Base-by-base conservation (phyloP, 169 alveolate species). In the Cystoisospora suis region DNA sequence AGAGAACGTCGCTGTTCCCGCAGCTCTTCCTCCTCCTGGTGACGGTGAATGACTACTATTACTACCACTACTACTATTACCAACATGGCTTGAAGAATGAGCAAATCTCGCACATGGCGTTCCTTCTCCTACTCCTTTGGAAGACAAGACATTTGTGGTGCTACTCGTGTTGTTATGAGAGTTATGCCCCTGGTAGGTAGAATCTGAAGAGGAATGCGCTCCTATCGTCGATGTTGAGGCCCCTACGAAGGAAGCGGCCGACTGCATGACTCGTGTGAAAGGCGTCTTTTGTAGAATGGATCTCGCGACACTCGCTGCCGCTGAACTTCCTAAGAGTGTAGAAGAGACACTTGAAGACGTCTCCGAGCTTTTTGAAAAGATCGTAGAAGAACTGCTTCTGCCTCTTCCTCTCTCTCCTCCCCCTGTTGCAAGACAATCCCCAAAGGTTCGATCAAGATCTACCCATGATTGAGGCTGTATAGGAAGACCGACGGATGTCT, bases 241-340 rank as follows among this genome's bases (percentile, higher is more conserved):
- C 49, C n/a, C 83, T 9, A 72, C 83, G 56, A 72, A 53, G 9
- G 83, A 72, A 32, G 91, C 91, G 15, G 91, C 91, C 32, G 91
- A 87, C 47, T 87, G 91, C 81, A 87, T 34, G 32, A 87, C 91
- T 23, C 91, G 75, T 32, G 80, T 81, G 29, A 87, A 69, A 0
- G 86, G 87, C 23, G 87, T 53, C 81, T 75, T 72, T 56, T 87
- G 91, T 80, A 87, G 80, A 46, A 87, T 77, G 40, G 80, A 81
- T n/a, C 91, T 45, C 53, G 91, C 91, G 46, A 87, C 91, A 36
- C 58, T 87, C 27, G 91, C 46, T 17, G 91, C 91, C 34, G 91
- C 80, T 3, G 75, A 59, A 36, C 15, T n/a, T 46, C 56, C 49
- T n/a, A 72, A 34, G 9, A 38, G 5, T 29, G 83, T 27, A 17